Conservation (phyloP, 73 alveolate genomes). For the Paramecium bursaria region DNA sequence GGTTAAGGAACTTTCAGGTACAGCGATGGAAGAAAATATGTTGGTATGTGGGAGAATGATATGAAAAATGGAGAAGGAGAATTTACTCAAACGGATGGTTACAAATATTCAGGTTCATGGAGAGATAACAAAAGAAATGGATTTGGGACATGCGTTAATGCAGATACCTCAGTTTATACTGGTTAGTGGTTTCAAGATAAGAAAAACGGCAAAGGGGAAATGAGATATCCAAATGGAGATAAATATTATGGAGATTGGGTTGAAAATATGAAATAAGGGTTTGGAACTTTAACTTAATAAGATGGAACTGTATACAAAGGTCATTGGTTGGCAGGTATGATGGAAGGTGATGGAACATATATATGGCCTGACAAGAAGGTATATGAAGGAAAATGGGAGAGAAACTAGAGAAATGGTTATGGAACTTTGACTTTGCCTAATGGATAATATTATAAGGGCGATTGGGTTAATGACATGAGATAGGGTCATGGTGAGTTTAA, state of each 20-base stretch:
- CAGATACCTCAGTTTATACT: constrained; percentile 55
- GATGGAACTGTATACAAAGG: constrained; percentile 80
- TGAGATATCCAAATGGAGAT: constrained; percentile 71
- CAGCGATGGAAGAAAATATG: constrained; percentile 74
- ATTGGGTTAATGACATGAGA: constrained; percentile 58
- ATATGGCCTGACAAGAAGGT: constrained; percentile 45
- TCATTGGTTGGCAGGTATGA: constrained; percentile 29
- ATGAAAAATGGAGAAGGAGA: constrained; percentile 86
- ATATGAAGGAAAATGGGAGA: constrained; percentile 45
- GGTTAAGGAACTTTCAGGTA: constrained; percentile 64
- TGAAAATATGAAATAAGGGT: constrained; percentile 71
- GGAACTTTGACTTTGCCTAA: constrained; percentile 25
- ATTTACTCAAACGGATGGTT: constrained; percentile 65
- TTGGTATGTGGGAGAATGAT: constrained; percentile 77
- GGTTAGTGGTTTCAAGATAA: constrained; percentile 72
- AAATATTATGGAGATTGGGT: constrained; percentile 76
- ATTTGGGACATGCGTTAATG: constrained; percentile 33
- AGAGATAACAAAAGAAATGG: constrained; percentile 55
- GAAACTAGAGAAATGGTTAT: constrained; percentile 43
- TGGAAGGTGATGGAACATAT: constrained; percentile 65
- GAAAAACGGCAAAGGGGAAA: constrained; percentile 70
- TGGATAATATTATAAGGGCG: constrained; percentile 66
- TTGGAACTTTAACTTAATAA: constrained; percentile 65
- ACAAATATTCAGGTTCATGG: constrained; percentile 65
- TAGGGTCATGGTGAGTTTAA: constrained; percentile 60